Base-by-base conservation (phyloP, 345 rosid genomes). In the Citrus unshiu region DNA sequence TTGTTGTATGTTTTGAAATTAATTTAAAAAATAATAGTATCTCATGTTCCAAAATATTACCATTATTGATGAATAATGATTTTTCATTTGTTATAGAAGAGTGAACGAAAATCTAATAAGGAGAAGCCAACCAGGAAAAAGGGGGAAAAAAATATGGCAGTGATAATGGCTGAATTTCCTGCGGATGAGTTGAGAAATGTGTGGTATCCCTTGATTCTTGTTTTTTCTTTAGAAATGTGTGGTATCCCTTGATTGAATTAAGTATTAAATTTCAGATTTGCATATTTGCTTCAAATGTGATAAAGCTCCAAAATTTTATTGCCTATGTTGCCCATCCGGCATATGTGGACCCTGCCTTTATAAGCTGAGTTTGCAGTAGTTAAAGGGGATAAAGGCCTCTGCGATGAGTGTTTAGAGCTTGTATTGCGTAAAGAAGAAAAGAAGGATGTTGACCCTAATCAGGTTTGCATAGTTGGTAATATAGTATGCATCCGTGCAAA, bases 241-340 rank as follows among this genome's bases (percentile, higher is more conserved):
- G 74, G 21, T 61, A 59, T 68, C 57, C 43, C 39, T 19, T 58
- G 35, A 70, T 32, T 43, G 46, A 43, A 9, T 9, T 61, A 30
- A 25, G 37, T 43, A 70, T 9, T 79, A 22, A 21, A 9, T 90
- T 81, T 76, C 87, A 90, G 92, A 75, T 39, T 85, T 89, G 81
- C 92, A 90, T 79, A 79, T 51, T 62, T 90, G 93, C 84, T 77
- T 79, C 58, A 37, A 67, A 21, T 90, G 93, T 76, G 7, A 58
- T 21, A 86, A 84, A 35, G 19, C 84, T 51, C 73, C 92, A n/a
- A 90, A 81, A 74, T 79, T 81, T 54, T 74, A 76, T 57, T 90
- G 93, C 89, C 85, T 86, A 39, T 84, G 86, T 77, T 90, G 93
- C 76, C 88, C 89, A 61, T 78, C 39, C 18, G 89, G 86, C 35